Evolutionary conservation across 2,329 filamentous ascomycete genomes (phyloP), one percentile per base, ranked within the genome.

Genomic region (Colletotrichum eleusines): DNA sequence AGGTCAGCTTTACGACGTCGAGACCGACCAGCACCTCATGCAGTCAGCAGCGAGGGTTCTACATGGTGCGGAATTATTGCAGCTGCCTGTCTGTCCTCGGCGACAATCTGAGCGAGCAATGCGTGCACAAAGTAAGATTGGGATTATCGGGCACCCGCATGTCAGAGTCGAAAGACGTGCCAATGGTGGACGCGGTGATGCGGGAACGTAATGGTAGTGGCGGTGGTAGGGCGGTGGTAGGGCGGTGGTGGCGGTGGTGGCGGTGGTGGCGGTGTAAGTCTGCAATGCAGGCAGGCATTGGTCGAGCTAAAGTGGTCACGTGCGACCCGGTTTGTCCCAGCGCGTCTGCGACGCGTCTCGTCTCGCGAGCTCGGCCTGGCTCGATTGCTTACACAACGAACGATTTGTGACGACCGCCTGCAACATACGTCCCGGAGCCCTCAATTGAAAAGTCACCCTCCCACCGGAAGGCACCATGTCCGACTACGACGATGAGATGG

Each of bases 401-500:
- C 42, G 20, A 28, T 31, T 14, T 57, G 20, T 26, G 58, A 48
- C 35, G 31, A 46, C 26, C 18, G 35, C 9, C 58, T 16, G 38
- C 51, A 38, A 31, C 20, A 4, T 26, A 0, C 28, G 33, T 35
- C 26, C n/a, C n/a, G 11, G 33, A 35, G 48, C 46, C 20, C 20
- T 35, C 31, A 14, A 55, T 18, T 58, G 12, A 38, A 20, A n/a
- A n/a, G n/a, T 33, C 16, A 7, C 31, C 31, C 31, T 33, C 14
- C 20, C 4, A 28, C 5, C 14, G 28, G 23, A 44, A 18, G 2
- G 20, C 46, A 26, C 5, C 53, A 90, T 90, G 88, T 90, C 88
- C 0, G 88, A 90, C 75, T 86, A 83, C 70, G 88, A 86, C 72
- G 87, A 90, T 75, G 87, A 88, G 67, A 90, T 90, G 88, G 88